A percentile compares a stretch with the other conserved stretches of the same genome.
Evolutionary conservation across 768 basidiomycete species (phyloP).

Genomic region (Chalciporus pseudorubinellus): DNA sequence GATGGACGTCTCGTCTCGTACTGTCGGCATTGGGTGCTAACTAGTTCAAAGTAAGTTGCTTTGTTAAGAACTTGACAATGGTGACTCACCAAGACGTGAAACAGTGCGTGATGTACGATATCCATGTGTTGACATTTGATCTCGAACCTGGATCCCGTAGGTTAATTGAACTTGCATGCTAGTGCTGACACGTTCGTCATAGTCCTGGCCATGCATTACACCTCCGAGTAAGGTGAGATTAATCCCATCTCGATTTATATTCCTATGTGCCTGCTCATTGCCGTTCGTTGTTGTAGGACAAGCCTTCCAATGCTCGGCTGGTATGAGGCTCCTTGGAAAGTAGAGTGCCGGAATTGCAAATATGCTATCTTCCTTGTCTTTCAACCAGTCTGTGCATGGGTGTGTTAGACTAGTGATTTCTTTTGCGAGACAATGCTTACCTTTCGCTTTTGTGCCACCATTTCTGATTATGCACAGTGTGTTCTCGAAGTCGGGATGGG

Average conservation of each 20-base stretch:
- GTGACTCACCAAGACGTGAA: too few species aligned
- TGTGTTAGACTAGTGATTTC: not conserved
- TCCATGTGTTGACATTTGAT: too few species aligned
- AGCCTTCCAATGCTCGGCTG: not conserved
- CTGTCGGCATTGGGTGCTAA: too few species aligned
- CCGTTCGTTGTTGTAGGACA: slow-evolving; percentile 10
- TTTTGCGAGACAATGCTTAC: not conserved
- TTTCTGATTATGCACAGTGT: not conserved
- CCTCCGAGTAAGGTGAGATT: slow-evolving; percentile 6
- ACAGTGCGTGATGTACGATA: too few species aligned
- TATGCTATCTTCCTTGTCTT: not conserved
- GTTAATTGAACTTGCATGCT: not conserved
- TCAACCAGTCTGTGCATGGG: not conserved
- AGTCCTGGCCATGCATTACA: slow-evolving; percentile 5
- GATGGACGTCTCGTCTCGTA: too few species aligned
- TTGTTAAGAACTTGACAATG: too few species aligned
- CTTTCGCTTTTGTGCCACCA: not conserved
- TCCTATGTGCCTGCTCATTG: slow-evolving; percentile 9
- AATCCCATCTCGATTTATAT: slow-evolving; percentile 6
- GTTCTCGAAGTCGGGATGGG: not conserved
- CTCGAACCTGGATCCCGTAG: too few species aligned
- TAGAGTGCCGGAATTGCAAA: slow-evolving; percentile 2
- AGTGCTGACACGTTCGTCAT: not conserved
- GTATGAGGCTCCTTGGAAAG: slow-evolving; percentile 2
- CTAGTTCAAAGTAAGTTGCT: too few species aligned